phyloP scores from a whole-genome alignment of 192 early-diverging fungal species.

The Backusella luteola region DNA sequence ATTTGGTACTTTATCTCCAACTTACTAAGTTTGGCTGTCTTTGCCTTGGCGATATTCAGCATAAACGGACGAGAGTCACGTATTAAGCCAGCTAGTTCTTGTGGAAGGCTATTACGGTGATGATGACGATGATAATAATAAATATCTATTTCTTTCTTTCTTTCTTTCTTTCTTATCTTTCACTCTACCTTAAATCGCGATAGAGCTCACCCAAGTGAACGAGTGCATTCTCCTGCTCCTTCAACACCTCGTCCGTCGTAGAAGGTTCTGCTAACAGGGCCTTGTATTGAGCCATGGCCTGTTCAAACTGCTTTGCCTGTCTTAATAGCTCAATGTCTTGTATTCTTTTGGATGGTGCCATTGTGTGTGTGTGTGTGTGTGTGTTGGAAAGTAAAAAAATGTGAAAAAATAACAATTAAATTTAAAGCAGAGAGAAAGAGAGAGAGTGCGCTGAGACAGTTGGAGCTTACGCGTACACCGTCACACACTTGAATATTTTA shows the following conservation, averaged over 20 bases:
- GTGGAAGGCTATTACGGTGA: slow-evolving; percentile 61
- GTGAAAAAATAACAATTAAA: background rate
- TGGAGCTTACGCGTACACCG: slow-evolving; percentile 4
- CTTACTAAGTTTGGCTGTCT: slow-evolving; percentile 91
- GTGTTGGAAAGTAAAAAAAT: background rate
- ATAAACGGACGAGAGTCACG: slow-evolving; percentile 77
- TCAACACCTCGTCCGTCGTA: slow-evolving; percentile 43
- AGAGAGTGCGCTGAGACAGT: background rate
- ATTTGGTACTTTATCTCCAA: background rate
- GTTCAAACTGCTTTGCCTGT: slow-evolving; percentile 51
- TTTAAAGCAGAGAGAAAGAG: background rate
- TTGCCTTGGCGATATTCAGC: slow-evolving; percentile 86
- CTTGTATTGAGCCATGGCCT: slow-evolving; percentile 65
- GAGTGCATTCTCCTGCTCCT: slow-evolving; percentile 65
- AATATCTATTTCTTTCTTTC: background rate
- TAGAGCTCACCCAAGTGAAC: slow-evolving; percentile 75
- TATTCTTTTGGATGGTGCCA: slow-evolving; percentile 15
- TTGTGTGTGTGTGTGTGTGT: background rate
- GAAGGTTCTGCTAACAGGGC: slow-evolving; percentile 46
- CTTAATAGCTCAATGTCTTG: slow-evolving; percentile 53
- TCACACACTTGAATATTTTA: slow-evolving; percentile 2
- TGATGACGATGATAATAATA: no score
- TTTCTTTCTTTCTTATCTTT: background rate
- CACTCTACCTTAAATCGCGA: slow-evolving; percentile 56
- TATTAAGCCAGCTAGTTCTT: slow-evolving; percentile 78